These are phyloP conservation scores for Picochlorum costavermella DNA, from an alignment of 139 green algal species.

Conservation along the genomic window DNA sequence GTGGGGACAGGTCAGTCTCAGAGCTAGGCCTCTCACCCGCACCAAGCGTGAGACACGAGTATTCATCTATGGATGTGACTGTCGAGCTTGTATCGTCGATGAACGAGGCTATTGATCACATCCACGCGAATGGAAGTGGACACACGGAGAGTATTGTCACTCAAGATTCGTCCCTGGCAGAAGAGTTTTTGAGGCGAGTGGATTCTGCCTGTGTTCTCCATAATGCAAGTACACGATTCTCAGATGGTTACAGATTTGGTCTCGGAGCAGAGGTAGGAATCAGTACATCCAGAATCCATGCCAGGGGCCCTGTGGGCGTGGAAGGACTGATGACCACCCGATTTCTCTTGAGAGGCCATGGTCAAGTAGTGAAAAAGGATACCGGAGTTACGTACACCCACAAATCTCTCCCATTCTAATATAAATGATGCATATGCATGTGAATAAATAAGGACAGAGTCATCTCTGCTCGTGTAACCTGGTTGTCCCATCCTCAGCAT, in stretches of 20 bases:
- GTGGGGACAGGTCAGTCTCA: constrained; percentile 31
- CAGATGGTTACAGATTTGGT: constrained; percentile 93
- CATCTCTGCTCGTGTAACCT: too few species aligned
- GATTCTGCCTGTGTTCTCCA: constrained; percentile 92
- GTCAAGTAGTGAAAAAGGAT: constrained; percentile 89
- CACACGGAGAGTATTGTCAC: constrained; percentile 87
- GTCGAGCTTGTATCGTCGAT: constrained; percentile 79
- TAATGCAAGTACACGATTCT: constrained; percentile 91
- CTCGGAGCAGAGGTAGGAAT: constrained; percentile 95
- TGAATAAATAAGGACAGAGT: background rate
- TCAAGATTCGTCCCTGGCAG: constrained; percentile 38
- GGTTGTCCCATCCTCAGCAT: too few species aligned
- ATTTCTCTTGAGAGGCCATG: constrained; percentile 76
- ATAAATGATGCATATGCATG: background rate
- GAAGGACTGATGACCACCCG: constrained; percentile 95
- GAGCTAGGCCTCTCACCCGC: constrained; percentile 44
- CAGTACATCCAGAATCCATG: constrained; percentile 93
- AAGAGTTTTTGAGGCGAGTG: constrained; percentile 79
- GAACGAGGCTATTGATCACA: constrained; percentile 82
- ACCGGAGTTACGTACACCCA: constrained; percentile 81
- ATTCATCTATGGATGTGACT: constrained; percentile 68
- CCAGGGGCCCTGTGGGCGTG: constrained; percentile 92
- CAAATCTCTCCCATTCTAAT: constrained; percentile 36
- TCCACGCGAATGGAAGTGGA: constrained; percentile 74
- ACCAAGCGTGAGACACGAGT: constrained; percentile 71